Evolutionary conservation across 345 rosid species (phyloP).

Genomic region (Eucalyptus albens): DNA sequence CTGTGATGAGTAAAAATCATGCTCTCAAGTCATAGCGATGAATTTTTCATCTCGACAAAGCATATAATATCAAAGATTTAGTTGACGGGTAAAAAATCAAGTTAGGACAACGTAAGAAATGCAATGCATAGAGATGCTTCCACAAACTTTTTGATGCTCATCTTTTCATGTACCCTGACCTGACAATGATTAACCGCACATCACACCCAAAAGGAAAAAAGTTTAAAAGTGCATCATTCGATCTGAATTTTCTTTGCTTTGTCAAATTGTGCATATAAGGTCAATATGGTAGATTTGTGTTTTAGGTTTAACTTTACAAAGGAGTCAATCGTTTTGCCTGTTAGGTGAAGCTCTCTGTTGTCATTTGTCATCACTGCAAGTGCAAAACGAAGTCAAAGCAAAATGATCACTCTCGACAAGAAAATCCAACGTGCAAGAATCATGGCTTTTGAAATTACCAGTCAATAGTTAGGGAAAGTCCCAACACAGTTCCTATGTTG

Average conservation of each 20-base stretch:
- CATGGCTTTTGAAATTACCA: not conserved
- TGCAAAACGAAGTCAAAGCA: not conserved
- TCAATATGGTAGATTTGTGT: not conserved
- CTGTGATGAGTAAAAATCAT: not conserved
- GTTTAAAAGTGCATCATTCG: not conserved
- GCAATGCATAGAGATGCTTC: not conserved
- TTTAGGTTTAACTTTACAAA: not conserved
- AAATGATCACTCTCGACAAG: not conserved
- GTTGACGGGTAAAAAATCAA: not conserved
- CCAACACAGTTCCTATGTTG: not conserved
- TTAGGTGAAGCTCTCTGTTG: not conserved
- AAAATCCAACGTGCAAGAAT: not conserved
- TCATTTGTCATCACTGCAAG: not conserved
- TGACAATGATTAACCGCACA: conserved; percentile 1
- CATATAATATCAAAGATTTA: not conserved
- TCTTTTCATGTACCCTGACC: not conserved
- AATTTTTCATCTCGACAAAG: not conserved
- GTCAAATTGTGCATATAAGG: not conserved
- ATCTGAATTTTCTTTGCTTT: not conserved
- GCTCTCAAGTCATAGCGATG: not conserved
- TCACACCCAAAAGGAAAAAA: not conserved
- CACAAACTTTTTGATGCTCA: not conserved
- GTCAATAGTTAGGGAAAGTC: not conserved
- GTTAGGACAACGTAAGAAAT: not conserved
- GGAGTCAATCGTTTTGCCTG: not conserved